Evolutionary conservation across 78 protist genomes (phyloP).

Genomic region (Dictyostelium citrinum): DNA sequence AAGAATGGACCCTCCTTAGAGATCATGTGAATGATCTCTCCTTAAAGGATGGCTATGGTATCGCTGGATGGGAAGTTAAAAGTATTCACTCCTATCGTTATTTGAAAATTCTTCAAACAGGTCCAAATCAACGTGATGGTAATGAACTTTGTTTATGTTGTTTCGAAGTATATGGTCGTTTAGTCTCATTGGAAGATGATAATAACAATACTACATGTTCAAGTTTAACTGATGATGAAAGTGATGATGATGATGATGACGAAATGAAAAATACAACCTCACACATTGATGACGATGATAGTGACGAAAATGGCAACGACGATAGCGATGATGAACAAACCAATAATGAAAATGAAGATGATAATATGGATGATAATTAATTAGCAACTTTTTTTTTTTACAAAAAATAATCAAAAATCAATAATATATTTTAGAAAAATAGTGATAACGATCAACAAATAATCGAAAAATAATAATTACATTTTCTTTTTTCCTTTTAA

Average conservation of each 20-base stretch:
- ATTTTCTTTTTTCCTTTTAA: background rate
- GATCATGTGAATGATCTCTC: slow-evolving; percentile 40
- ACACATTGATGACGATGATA: background rate
- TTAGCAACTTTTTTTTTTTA: background rate
- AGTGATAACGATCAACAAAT: background rate
- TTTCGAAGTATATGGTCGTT: slow-evolving; percentile 73
- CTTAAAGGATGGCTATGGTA: slow-evolving; percentile 66
- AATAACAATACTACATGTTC: background rate
- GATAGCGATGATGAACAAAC: background rate
- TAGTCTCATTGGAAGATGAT: slow-evolving; percentile 51
- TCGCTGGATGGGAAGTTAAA: slow-evolving; percentile 67
- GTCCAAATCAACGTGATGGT: slow-evolving; percentile 70
- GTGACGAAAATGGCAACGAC: background rate
- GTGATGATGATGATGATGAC: background rate
- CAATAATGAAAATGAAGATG: background rate
- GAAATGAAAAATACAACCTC: background rate
- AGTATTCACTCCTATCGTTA: slow-evolving; percentile 52
- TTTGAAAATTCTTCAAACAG: slow-evolving; percentile 37
- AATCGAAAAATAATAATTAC: background rate
- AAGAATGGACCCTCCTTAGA: slow-evolving; percentile 22
- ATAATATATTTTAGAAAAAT: background rate
- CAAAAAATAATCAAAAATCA: background rate
- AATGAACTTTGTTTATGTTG: slow-evolving; percentile 71
- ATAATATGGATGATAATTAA: background rate
- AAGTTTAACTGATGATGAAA: background rate